Evolutionary conservation across 129 eudicot genomes (phyloP), one percentile per base, ranked within the genome.

Genomic region (Cynara cardunculus): DNA sequence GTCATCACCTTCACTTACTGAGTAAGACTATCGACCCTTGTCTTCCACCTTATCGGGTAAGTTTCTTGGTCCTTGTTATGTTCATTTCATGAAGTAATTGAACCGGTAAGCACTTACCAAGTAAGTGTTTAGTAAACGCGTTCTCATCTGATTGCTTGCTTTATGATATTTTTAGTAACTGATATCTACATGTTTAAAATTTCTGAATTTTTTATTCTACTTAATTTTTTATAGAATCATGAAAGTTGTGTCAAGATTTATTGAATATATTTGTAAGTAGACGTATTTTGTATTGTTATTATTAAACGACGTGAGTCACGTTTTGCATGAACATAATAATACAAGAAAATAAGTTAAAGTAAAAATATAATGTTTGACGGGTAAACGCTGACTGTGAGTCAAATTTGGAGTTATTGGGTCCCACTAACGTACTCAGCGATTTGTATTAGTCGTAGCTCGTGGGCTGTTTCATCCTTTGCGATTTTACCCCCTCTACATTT

Each of bases 311-410:
- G 72, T 71, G 77, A 56, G 32, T 53, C 83, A 79, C 76, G 59
- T 69, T 3, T 3, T 71, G 11, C 61, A 53, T 39, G 16, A 32
- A 34, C 18, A 22, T 9, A 44, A 78, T 69, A 64, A 49, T 69
- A 67, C 67, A 65, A 62, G 14, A 25, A 67, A 21, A 24, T 3
- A 14, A 18, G 34, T 46, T 65, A 37, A 19, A 65, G 71, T 5
- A 12, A 79, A 30, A 30, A 34, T 41, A 44, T 34, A 67, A 74
- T 49, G 75, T 81, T 81, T 69, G 85, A 81, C 80, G 10, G 10
- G 75, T 74, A 68, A 81, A 74, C 75, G 79, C 62, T 49, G 37
- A 74, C 27, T 37, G 31, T 25, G 11, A 81, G 85, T 81, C 85
- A 74, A 81, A 28, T 0, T 34, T 81, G 85, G 75, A 74, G 80